Evolutionary conservation across 345 rosid species (phyloP), one percentile per base, ranked within the genome.

Genomic region (Salix viminalis): DNA sequence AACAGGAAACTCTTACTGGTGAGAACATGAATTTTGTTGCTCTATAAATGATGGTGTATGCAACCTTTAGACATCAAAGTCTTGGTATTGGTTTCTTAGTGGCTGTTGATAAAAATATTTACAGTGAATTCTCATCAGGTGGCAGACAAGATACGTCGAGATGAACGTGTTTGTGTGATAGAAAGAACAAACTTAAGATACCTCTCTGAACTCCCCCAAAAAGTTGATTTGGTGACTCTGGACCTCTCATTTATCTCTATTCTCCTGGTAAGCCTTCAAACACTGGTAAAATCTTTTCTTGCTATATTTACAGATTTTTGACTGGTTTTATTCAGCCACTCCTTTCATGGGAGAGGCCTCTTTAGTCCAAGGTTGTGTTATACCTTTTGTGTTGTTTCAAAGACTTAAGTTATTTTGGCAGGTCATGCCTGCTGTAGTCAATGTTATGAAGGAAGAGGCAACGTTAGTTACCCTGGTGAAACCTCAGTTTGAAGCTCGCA

Each of bases 201-300:
- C 83, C 97, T 96, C 26, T 70, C 97, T 7, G 89, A 82, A 65
- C 97, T 96, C 3, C 97, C 97, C 24, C 94, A 89, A 71, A 87
- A 84, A 76, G 98, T 96, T 68, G 97, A 93, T 90, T 79, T 93
- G 82, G 99, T 91, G 81, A 96, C 99, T 65, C 83, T 96, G 60
- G 98, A 96, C 80, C 99, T 96, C 73, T 93, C 99, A 1, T 96
- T 96, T 86, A 96, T 96, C 78, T 93, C 98, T 60, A 89, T 93
- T 81, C 93, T 93, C 78, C 69, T 83, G 95, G 98, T 93, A 82
- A 72, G 80, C 76, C 71, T 80, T 72, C 65, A 75, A 70, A 72
- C 23, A 18, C 32, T 36, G 46, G 21, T 58, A 75, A 69, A 41
- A 16, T 56, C 46, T 39, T 23, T 39, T 64, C 16, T 26, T 68